Evolutionary conservation across 257 asterid genomes (phyloP).

Genomic region (Anisodus tanguticus): DNA sequence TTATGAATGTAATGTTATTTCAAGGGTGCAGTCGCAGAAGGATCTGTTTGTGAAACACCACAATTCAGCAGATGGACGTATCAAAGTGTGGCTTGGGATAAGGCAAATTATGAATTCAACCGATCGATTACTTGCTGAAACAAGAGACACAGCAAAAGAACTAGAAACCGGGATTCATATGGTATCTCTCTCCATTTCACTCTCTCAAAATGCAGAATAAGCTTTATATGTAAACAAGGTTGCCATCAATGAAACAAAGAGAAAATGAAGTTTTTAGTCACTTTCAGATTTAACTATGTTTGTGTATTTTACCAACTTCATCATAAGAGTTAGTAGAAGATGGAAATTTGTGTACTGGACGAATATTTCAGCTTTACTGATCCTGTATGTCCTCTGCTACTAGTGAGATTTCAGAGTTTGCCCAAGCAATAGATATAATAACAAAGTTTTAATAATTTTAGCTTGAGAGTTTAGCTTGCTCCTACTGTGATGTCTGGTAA

Average conservation of each 20-base stretch:
- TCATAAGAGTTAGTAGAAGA: neutral
- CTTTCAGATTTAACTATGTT: neutral
- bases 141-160: slow-evolving; percentile 73
- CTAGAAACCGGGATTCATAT: slow-evolving; percentile 79
- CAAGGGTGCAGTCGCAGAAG: slow-evolving; percentile 62
- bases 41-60: slow-evolving; percentile 65
- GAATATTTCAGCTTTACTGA: slow-evolving; percentile 2
- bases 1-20: neutral
- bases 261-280: neutral
- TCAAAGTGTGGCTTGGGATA: slow-evolving; percentile 80
- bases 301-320: neutral
- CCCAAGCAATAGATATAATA: neutral
- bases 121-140: slow-evolving; percentile 59
- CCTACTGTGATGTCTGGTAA: neutral
- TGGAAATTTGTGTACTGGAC: neutral
- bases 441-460: neutral
- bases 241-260: neutral
- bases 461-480: neutral
- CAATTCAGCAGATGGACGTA: slow-evolving; percentile 72
- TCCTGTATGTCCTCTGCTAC: slow-evolving; percentile 4
- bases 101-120: slow-evolving; percentile 83
- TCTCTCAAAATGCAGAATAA: neutral
- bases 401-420: neutral
- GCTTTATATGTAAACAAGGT: neutral
- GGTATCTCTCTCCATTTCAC: slow-evolving; percentile 46